A percentile compares a stretch with the other conserved stretches of the same genome.
These are phyloP conservation scores for Colletotrichum euphorbiae DNA, from an alignment of 2,329 filamentous ascomycete genomes.

Conservation along the genomic window DNA sequence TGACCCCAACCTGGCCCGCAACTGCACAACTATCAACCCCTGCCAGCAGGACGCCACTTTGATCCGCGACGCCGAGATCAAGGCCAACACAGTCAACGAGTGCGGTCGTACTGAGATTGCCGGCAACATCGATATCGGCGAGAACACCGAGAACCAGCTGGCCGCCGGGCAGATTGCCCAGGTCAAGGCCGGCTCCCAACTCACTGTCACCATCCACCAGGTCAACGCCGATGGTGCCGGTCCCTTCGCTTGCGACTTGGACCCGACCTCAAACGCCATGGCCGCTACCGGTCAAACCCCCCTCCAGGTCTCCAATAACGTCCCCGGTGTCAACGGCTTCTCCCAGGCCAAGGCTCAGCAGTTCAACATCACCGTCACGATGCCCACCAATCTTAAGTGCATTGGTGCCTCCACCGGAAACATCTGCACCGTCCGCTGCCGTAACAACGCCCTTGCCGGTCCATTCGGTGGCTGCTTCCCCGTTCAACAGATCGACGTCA, in stretches of 20 bases:
- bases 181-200: slow-evolving; percentile 57
- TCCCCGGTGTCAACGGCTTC: slow-evolving; percentile 68
- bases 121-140: slow-evolving; percentile 72
- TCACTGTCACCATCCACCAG: slow-evolving; percentile 64
- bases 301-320: slow-evolving; percentile 67
- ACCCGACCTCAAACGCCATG: slow-evolving; percentile 58
- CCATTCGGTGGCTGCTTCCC: slow-evolving; percentile 70
- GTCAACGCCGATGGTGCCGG: slow-evolving; percentile 66
- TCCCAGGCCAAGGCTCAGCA: slow-evolving; percentile 66
- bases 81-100: slow-evolving; percentile 64
- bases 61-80: slow-evolving; percentile 69
- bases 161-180: slow-evolving; percentile 59
- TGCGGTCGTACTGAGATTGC: slow-evolving; percentile 71
- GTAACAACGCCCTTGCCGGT: slow-evolving; percentile 67
- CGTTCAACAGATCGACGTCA: slow-evolving; percentile 64
- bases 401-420: slow-evolving; percentile 67
- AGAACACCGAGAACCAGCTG: slow-evolving; percentile 65
- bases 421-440: slow-evolving; percentile 69
- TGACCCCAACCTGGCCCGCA: slow-evolving; percentile 66
- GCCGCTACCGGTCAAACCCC: slow-evolving; percentile 57
- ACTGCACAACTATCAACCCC: slow-evolving; percentile 72
- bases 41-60: slow-evolving; percentile 75
- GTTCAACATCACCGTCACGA: slow-evolving; percentile 67
- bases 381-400: slow-evolving; percentile 63
- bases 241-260: slow-evolving; percentile 66